phyloP scores from a whole-genome alignment of 805 yeast species.

The Wickerhamiella musiphila region DNA sequence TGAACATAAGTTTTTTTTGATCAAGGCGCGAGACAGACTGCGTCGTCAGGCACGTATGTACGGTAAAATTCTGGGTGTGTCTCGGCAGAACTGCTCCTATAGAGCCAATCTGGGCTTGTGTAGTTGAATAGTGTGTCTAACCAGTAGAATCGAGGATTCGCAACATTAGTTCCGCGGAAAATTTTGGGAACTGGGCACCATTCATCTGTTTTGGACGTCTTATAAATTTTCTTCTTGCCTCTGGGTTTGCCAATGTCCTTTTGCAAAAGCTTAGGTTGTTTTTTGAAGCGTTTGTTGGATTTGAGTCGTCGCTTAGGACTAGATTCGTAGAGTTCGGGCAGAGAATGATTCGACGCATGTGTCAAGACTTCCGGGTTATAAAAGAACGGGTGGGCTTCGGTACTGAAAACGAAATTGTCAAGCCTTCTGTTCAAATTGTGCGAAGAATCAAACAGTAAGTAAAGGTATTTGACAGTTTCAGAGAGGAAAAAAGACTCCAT shows the following conservation, averaged over 20 bases:
- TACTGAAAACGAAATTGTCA: conserved; percentile 41
- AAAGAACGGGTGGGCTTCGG: conserved; percentile 92
- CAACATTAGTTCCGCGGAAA: no score
- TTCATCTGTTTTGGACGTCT: no score
- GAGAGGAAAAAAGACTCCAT: conserved; percentile 87
- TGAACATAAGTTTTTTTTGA: not conserved
- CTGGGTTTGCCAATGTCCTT: no score
- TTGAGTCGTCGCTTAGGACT: no score
- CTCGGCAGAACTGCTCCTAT: conserved; percentile 1
- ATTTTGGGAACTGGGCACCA: no score
- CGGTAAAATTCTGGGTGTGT: conserved; percentile 9
- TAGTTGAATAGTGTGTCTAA: conserved; percentile 12
- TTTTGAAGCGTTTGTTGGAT: no score
- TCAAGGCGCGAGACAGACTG: conserved; percentile 4
- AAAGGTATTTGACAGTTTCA: conserved; percentile 74
- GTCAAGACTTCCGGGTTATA: conserved; percentile 24
- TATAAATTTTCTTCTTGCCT: no score
- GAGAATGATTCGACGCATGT: no score
- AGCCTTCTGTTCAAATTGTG: conserved; percentile 31
- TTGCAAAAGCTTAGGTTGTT: no score
- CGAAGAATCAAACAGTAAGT: conserved; percentile 54
- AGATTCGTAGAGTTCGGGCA: no score
- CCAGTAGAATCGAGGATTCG: no score
- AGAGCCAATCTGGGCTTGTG: conserved; percentile 11
- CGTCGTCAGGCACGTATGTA: conserved; percentile 5